phyloP scores from a whole-genome alignment of 257 asterid genomes.

The Fraxinus excelsior region DNA sequence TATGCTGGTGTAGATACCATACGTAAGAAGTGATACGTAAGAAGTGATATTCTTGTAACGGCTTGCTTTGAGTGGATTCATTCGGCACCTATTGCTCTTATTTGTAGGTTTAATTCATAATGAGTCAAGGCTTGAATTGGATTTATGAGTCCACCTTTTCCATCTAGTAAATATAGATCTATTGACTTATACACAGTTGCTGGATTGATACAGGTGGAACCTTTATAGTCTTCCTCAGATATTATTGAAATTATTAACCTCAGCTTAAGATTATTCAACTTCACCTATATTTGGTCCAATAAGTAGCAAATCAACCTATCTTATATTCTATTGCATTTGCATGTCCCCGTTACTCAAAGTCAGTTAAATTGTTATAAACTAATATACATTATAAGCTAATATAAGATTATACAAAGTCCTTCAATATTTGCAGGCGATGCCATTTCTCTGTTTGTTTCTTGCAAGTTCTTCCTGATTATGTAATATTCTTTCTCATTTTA shows the following conservation, averaged over 20 bases:
- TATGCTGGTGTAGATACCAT: not conserved
- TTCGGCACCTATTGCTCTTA: not conserved
- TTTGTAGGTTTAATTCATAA: not conserved
- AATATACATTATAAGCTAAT: not conserved
- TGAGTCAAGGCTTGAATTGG: not conserved
- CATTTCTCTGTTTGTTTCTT: slow-evolving; percentile 22
- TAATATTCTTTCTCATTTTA: not conserved
- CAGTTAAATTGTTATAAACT: not conserved
- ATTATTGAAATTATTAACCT: slow-evolving; percentile 2
- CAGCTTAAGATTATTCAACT: not conserved
- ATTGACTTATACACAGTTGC: not conserved
- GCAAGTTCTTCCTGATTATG: slow-evolving; percentile 9
- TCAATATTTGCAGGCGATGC: slow-evolving; percentile 15
- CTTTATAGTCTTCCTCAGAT: not conserved
- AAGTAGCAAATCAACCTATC: not conserved
- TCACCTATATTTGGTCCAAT: not conserved
- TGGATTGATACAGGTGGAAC: slow-evolving; percentile 18
- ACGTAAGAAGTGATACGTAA: no score
- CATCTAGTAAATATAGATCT: not conserved
- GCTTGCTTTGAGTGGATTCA: not conserved
- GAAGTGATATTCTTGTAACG: not conserved
- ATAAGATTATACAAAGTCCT: not conserved
- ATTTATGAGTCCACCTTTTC: not conserved
- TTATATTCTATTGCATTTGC: not conserved
- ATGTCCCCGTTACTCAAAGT: not conserved